Conservation (phyloP, 2,329 filamentous ascomycete genomes). For the Aureobasidium vineae region DNA sequence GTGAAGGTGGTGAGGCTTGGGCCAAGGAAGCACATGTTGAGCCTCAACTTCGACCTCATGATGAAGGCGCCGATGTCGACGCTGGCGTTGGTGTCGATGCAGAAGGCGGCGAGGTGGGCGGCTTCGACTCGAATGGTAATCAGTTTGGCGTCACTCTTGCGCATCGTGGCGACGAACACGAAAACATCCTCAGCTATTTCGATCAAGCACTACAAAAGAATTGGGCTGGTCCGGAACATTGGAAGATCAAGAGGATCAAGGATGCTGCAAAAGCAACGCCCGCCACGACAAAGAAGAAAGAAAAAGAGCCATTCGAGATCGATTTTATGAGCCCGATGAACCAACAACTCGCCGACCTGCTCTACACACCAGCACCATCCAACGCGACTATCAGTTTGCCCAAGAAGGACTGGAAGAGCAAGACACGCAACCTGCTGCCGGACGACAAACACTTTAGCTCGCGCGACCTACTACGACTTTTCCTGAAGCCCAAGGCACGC, state of each 20-base stretch:
- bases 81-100: slow-evolving; percentile 54
- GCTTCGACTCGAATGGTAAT: slow-evolving; percentile 60
- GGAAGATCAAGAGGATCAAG: slow-evolving; percentile 94
- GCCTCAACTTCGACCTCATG: slow-evolving; percentile 79
- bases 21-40: slow-evolving; percentile 84
- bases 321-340: slow-evolving; percentile 79
- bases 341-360: slow-evolving; percentile 65
- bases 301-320: slow-evolving; percentile 95
- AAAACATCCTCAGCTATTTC: slow-evolving; percentile 97
- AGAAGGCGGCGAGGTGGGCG: slow-evolving; percentile 47
- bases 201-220: slow-evolving; percentile 96
- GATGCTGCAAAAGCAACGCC: slow-evolving; percentile 60
- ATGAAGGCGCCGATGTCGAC: slow-evolving; percentile 52
- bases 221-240: slow-evolving; percentile 97
- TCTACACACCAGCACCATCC: slow-evolving; percentile 78
- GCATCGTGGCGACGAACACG: slow-evolving; percentile 65
- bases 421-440: slow-evolving; percentile 85
- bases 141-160: slow-evolving; percentile 79
- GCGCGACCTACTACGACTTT: slow-evolving; percentile 80
- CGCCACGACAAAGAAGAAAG: slow-evolving; percentile 68
- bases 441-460: slow-evolving; percentile 99
- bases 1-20: slow-evolving; percentile 95
- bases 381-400: slow-evolving; percentile 80
- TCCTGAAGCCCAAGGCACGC: slow-evolving; percentile 90
- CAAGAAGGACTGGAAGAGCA: slow-evolving; percentile 94